phyloP scores from a whole-genome alignment of 768 basidiomycete species.

The Tulasnella sp. region DNA sequence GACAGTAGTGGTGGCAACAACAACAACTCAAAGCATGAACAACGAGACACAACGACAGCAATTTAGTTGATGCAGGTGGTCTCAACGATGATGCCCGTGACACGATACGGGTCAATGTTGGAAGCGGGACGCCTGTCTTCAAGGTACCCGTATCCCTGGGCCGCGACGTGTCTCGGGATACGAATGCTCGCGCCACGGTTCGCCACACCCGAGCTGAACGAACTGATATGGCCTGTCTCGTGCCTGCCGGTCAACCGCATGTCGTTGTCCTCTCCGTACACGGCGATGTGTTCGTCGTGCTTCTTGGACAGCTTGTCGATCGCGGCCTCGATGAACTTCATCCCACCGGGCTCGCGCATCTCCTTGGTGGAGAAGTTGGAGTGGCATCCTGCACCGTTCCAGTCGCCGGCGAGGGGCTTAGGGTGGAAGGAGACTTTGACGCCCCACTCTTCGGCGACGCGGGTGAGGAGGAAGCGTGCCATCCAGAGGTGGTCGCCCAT shows the following conservation, averaged over 20 bases:
- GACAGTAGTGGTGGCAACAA: too few species aligned
- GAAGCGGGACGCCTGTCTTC: constrained; percentile 97
- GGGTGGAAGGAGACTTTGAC: constrained; percentile 99
- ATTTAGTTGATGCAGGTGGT: constrained; percentile 39
- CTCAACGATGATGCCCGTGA: constrained; percentile 80
- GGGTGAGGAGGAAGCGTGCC: constrained; percentile 90
- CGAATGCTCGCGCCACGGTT: constrained; percentile 96
- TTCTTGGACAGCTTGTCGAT: constrained; percentile 86
- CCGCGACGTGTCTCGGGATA: constrained; percentile 86
- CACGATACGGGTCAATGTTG: constrained; percentile 96
- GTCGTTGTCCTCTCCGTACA: constrained; percentile 98
- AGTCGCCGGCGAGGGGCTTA: constrained; percentile 91
- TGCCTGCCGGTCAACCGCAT: constrained; percentile 90
- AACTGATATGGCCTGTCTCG: constrained; percentile 90
- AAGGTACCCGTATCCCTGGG: constrained; percentile 89
- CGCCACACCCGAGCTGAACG: constrained; percentile 90
- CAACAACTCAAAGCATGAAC: too few species aligned
- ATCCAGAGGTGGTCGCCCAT: constrained; percentile 99
- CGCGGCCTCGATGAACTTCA: constrained; percentile 81
- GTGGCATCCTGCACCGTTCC: constrained; percentile 99
- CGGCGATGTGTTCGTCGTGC: constrained; percentile 92
- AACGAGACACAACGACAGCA: background rate
- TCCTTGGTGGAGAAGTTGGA: constrained; percentile 92
- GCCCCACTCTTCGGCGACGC: constrained; percentile 96
- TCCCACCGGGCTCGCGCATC: constrained; percentile 91